Conservation (phyloP, 2,329 filamentous ascomycete species). For the Cytospora mali region DNA sequence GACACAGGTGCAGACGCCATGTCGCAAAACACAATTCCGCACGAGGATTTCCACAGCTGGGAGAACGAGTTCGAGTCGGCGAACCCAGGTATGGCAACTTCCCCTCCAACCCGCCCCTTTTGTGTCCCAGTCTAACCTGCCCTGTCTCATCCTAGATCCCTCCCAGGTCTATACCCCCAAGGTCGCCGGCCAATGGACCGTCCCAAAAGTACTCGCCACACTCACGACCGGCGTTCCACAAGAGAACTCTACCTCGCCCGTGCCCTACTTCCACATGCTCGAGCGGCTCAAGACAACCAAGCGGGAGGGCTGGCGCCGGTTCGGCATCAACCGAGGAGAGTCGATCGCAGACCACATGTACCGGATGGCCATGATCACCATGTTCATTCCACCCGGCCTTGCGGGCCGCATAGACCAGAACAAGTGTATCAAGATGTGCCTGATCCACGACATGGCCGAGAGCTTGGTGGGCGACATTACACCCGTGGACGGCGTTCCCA, state of each 20-base stretch:
- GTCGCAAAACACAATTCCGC: conserved; percentile 22
- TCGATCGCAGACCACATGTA: conserved; percentile 99
- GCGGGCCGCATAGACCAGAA: conserved; percentile 72
- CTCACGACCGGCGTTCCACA: conserved; percentile 61
- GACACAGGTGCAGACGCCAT: not conserved
- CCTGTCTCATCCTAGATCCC: conserved; percentile 35
- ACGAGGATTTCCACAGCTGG: conserved; percentile 9
- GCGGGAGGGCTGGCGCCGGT: conserved; percentile 92
- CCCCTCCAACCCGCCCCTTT: not conserved
- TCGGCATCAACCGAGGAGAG: conserved; percentile 76
- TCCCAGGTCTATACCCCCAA: conserved; percentile 41
- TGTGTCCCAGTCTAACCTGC: not conserved
- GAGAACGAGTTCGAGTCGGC: conserved; percentile 15
- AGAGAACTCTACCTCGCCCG: conserved; percentile 68
- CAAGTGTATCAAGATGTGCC: conserved; percentile 91
- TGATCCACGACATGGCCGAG: conserved; percentile 98
- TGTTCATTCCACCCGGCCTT: conserved; percentile 81
- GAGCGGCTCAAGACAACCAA: conserved; percentile 95
- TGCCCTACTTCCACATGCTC: conserved; percentile 93
- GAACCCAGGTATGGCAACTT: conserved; percentile 23
- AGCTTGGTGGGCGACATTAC: conserved; percentile 95
- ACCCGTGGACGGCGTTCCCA: conserved; percentile 81
- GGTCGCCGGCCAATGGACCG: conserved; percentile 54
- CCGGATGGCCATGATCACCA: conserved; percentile 94
- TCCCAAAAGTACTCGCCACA: conserved; percentile 65